Evolutionary conservation across 225 moss, liverwort and hornwort species (phyloP).

Genomic region (Polytrichum commune): DNA sequence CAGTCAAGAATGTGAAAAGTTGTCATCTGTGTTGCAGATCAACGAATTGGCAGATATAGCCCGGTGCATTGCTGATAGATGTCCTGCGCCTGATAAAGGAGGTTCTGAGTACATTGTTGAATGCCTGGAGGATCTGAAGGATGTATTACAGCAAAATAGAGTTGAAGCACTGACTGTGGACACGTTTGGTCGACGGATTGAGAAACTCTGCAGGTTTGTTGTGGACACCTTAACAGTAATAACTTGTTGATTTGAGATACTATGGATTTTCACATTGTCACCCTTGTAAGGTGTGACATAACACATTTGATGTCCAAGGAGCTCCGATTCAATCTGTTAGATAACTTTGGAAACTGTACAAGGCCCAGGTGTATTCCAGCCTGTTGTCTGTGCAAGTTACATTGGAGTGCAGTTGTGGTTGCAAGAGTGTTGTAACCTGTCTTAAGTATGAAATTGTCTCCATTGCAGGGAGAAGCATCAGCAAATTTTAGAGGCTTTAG

Average conservation of each 20-base stretch:
- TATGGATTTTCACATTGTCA: neutral
- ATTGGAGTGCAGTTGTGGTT: no score
- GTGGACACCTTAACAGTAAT: slow-evolving; percentile 3
- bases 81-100: slow-evolving; percentile 49
- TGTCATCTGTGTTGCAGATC: slow-evolving; percentile 53
- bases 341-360: no score
- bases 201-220: slow-evolving; percentile 78
- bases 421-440: neutral
- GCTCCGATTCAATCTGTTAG: no score
- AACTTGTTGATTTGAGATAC: neutral
- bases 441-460: neutral
- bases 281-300: neutral
- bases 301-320: no score
- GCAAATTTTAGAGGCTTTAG: slow-evolving; percentile 64
- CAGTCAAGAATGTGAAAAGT: neutral
- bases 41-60: slow-evolving; percentile 88
- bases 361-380: no score
- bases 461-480: slow-evolving; percentile 83
- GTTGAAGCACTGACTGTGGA: slow-evolving; percentile 86
- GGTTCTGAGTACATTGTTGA: slow-evolving; percentile 55
- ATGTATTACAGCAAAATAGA: slow-evolving; percentile 87
- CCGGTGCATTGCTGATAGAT: slow-evolving; percentile 71
- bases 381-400: no score
- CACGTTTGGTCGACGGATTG: slow-evolving; percentile 95
- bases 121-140: slow-evolving; percentile 94